Percentiles rank a stretch among this genome's conserved stretches.
These are phyloP conservation scores for Suillus tomentosus DNA, from an alignment of 768 basidiomycete species.

Conservation along the genomic window DNA sequence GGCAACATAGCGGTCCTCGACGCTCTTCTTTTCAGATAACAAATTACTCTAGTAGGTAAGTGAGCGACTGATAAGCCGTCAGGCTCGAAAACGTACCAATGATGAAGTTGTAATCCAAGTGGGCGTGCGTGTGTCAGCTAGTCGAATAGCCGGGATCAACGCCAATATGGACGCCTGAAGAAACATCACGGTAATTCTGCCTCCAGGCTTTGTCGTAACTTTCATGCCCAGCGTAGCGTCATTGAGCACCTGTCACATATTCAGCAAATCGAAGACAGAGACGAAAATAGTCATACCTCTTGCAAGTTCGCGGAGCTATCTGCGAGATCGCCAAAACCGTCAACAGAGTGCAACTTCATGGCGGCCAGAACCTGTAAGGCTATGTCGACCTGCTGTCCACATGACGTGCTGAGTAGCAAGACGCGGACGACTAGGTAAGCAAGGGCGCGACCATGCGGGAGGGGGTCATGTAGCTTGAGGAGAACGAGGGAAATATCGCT, in stretches of 20 bases:
- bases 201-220: slow-evolving; percentile 61
- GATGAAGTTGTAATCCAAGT: slow-evolving; percentile 52
- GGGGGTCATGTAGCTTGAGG: slow-evolving; percentile 47
- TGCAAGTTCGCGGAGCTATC: slow-evolving; percentile 15
- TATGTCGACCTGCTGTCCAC: slow-evolving; percentile 57
- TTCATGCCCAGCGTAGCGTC: slow-evolving; percentile 48
- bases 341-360: slow-evolving; percentile 48
- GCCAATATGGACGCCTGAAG: slow-evolving; percentile 61
- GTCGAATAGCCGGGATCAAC: slow-evolving; percentile 49
- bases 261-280: slow-evolving; percentile 7
- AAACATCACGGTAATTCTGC: slow-evolving; percentile 53
- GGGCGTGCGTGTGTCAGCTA: slow-evolving; percentile 37
- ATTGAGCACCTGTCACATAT: slow-evolving; percentile 43
- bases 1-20: slow-evolving; percentile 49
- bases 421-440: slow-evolving; percentile 65
- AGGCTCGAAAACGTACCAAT: slow-evolving; percentile 32
- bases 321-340: slow-evolving; percentile 40
- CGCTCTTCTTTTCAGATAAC: slow-evolving; percentile 19
- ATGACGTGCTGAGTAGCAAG: slow-evolving; percentile 56
- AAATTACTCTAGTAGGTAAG: slow-evolving; percentile 17
- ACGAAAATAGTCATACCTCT: slow-evolving; percentile 30
- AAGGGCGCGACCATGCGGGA: slow-evolving; percentile 56
- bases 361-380: slow-evolving; percentile 49
- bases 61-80: background rate
- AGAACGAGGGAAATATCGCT: slow-evolving; percentile 53